Base-by-base conservation (phyloP, 306 rosid genomes). In the Vigna trinervia region DNA sequence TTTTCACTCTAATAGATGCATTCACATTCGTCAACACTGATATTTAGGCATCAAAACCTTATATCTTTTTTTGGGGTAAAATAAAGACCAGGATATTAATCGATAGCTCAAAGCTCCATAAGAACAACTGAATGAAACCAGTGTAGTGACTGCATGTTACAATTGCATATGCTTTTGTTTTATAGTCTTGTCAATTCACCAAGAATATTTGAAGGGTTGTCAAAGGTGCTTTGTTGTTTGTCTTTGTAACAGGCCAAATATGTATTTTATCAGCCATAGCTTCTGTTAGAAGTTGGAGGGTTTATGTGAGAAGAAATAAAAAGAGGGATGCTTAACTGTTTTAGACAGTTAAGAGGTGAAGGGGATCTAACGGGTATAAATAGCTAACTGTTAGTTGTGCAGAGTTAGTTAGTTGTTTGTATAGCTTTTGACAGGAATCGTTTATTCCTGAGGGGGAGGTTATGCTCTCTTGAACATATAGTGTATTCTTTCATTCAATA, bases 231-330 rank as follows among this genome's bases (percentile, higher is more conserved):
- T 60, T 11, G 65, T 28, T 12, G 19, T 73, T 58, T 61, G 61
- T 50, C 38, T 73, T 6, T 39, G 71, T 51, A 8, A 69, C 45
- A 6, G 39, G 64, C 47, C 60, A 5, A 75, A 51, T 69, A 19
- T 9, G 39, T 12, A 28, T 48, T 58, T 81, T 5, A 19, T 41
- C n/a, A 17, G 12, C 71, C 59, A 22, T 46, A 50, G 59, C 59
- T 17, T 17, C 19, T 17, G 19, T 17, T 17, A 17, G 19, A 17
- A 17, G 19, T 17, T 17, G 19, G 19, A 17, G 19, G 19, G 19
- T 17, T 17, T 17, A 17, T 17, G 19, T 17, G 19, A 17, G 19
- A 17, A 17, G 19, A 17, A 17, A 17, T 17, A 17, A 17, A 17
- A 17, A 17, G 19, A 17, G 19, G 19, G 19, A 17, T 17, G 19